Conservation (phyloP, 192 early-diverging fungal species). For the Gaertneriomyces sp. region DNA sequence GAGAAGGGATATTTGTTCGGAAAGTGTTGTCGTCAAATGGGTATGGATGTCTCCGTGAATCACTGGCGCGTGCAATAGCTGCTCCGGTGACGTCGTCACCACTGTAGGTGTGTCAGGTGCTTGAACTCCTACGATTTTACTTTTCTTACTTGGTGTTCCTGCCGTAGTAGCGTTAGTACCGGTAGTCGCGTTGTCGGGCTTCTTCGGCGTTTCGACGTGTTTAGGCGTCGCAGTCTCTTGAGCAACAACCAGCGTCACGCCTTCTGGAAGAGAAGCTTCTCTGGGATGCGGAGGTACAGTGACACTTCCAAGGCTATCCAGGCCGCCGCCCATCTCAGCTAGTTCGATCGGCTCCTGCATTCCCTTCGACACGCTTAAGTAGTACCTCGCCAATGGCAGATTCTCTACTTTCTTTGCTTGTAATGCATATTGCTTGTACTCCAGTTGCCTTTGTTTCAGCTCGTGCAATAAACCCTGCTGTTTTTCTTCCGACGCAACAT, state of each 20-base stretch:
- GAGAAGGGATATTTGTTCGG: conserved; percentile 55
- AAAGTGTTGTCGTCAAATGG: conserved; percentile 46
- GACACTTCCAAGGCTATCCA: too few species aligned
- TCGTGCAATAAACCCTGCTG: background rate
- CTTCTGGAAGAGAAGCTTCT: too few species aligned
- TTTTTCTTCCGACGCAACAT: background rate
- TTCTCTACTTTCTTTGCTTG: conserved; percentile 52
- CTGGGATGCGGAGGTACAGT: too few species aligned
- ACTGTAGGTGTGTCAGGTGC: conserved; percentile 6
- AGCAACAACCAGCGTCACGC: too few species aligned
- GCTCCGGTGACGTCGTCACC: conserved; percentile 3
- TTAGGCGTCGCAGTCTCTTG: background rate
- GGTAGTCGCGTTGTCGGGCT: background rate
- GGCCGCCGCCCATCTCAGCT: too few species aligned
- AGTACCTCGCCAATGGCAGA: conserved; percentile 44
- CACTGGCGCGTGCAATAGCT: conserved; percentile 2
- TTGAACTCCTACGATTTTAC: background rate
- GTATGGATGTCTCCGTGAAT: conserved; percentile 35
- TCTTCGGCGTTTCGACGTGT: conserved; percentile 22
- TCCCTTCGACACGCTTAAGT: conserved; percentile 43
- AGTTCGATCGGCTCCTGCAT: conserved; percentile 41
- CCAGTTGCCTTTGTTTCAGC: conserved; percentile 36
- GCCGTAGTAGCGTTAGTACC: background rate
- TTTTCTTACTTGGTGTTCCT: background rate
- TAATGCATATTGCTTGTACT: conserved; percentile 62